Conservation (phyloP, 331 rosid species). For the Malus hybrid region DNA sequence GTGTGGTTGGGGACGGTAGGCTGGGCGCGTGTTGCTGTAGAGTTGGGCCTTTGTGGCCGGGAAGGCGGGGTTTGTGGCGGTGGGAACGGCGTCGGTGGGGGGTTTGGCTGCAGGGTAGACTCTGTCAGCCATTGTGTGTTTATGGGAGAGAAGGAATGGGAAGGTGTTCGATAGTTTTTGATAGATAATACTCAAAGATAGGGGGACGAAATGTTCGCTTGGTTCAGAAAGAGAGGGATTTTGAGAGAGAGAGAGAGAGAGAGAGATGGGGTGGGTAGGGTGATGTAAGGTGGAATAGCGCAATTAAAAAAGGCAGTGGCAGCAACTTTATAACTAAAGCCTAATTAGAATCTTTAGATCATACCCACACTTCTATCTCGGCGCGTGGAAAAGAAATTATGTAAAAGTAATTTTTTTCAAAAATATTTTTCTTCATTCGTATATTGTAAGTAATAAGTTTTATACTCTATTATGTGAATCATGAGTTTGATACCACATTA, state of each 20-base stretch:
- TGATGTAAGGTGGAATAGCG: not conserved
- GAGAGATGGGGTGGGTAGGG: not conserved
- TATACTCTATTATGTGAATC: too few relatives aligned
- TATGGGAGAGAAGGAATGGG: not conserved
- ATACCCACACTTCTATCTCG: not conserved
- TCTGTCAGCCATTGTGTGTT: constrained; percentile 51
- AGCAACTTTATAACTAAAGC: constrained; percentile 22
- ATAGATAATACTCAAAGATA: not conserved
- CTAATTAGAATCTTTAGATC: not conserved
- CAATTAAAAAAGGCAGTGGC: not conserved
- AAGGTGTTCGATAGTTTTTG: not conserved
- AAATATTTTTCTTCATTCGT: too few relatives aligned
- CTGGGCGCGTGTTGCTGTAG: constrained; percentile 54
- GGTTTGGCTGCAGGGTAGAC: constrained; percentile 59
- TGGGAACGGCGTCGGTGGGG: constrained; percentile 8
- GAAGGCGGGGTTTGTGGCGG: constrained; percentile 31
- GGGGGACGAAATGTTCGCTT: not conserved
- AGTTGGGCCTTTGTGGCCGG: constrained; percentile 62
- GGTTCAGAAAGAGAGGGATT: not conserved
- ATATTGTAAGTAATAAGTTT: too few relatives aligned
- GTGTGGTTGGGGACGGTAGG: constrained; percentile 66
- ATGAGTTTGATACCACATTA: too few relatives aligned
- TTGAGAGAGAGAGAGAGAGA: not conserved
- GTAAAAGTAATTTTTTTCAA: not conserved
- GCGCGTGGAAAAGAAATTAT: not conserved